phyloP scores from a whole-genome alignment of 352 stramenopile species.

The Pythium guiyangense region DNA sequence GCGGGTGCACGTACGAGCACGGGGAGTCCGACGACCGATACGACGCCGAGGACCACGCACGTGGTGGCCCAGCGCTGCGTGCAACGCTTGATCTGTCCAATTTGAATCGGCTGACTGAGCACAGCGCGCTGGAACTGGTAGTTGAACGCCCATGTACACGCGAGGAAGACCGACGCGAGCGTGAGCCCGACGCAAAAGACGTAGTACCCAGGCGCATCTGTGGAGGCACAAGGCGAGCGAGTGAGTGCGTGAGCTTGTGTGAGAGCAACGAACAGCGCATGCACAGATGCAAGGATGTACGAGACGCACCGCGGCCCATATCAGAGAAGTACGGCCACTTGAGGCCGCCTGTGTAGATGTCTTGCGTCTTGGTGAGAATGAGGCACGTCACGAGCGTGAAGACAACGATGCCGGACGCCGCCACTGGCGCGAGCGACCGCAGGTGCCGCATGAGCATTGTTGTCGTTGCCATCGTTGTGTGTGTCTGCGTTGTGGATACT shows the following conservation, averaged over 20 bases:
- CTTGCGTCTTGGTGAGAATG: conserved; percentile 37
- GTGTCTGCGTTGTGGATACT: no score
- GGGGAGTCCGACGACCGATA: conserved; percentile 48
- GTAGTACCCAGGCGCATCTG: conserved; percentile 56
- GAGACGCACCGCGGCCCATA: conserved; percentile 35
- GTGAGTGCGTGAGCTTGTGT: no score
- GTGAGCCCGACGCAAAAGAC: conserved; percentile 53
- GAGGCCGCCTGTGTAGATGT: conserved; percentile 53
- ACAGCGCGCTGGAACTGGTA: conserved; percentile 44
- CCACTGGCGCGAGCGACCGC: conserved; percentile 19
- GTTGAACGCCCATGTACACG: conserved; percentile 55
- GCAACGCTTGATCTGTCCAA: conserved; percentile 21
- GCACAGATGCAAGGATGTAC: background rate
- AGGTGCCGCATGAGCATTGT: background rate
- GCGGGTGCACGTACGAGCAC: conserved; percentile 26
- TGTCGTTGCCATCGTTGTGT: background rate
- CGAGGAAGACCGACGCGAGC: conserved; percentile 33
- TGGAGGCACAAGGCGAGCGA: background rate
- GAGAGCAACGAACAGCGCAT: background rate
- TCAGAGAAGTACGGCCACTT: conserved; percentile 69
- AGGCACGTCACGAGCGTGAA: conserved; percentile 50
- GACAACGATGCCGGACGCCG: conserved; percentile 31
- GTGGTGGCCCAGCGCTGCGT: conserved; percentile 18
- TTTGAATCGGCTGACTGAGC: conserved; percentile 24
- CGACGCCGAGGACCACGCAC: conserved; percentile 23